Evolutionary conservation across 257 asterid species (phyloP), one percentile per base, ranked within the genome.

Genomic region (Marsdenia floribunda): DNA sequence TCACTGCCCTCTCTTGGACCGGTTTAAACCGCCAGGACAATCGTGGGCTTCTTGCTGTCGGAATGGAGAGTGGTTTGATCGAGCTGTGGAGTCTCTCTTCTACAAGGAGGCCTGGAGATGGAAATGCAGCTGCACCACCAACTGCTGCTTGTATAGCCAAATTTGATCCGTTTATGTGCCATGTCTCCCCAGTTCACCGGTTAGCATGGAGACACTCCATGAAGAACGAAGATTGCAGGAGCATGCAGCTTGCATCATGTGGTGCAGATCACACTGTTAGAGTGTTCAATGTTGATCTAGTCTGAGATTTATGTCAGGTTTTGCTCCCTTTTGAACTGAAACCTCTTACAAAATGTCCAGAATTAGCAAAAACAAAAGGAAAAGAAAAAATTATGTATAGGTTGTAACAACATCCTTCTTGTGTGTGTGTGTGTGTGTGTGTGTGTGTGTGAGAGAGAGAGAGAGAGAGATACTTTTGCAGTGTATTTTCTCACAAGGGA

Each of bases 261-360:
- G 98, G 98, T 82, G 96, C 82, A 75, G 99, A 95, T 87, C 95
- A 95, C 50, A 90, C 93, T 80, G 96, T 92, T 68, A 90, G 98
- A 81, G 82, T 95, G 59, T 90, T 87, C 77, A 74, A 86, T 72
- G 83, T 87, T 33, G 70, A 15, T 52, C 65, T 85, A 55, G 49
- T 61, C 66, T 73, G 72, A 80, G 72, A 8, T 42, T 21, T 50
- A 14, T 3, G 19, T 15, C 40, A 37, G 40, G 33, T 14, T 21
- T 38, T 38, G 42, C 42, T 29, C 33, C 33, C 33, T 29, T 29
- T 29, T 29, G 33, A 29, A 29, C 33, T 29, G 33, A 29, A 29
- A 0, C 33, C 33, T 29, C 33, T 29, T 29, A 29, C 33, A 0
- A 5, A 38, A 38, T 38, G 42, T 38, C 42, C 42, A 38, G 3